Percentiles rank a stretch among this genome's conserved stretches.
Evolutionary conservation across 441 rosid genomes (phyloP).

Genomic region (Eruca vesicaria): DNA sequence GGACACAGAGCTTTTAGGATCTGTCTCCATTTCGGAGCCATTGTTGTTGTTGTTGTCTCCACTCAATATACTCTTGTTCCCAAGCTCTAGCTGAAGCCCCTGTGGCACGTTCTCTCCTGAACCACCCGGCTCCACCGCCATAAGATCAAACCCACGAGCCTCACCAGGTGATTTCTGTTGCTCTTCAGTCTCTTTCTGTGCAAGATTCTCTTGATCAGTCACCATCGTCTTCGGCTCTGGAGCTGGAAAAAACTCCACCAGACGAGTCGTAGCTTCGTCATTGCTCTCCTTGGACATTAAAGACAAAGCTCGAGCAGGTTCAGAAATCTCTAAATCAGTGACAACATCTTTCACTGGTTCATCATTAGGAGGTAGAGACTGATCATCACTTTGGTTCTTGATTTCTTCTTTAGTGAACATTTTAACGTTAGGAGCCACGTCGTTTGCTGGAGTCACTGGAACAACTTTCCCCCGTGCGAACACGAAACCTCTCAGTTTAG

Average conservation of each 20-base stretch:
- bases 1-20: conserved; percentile 18
- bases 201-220: conserved; percentile 17
- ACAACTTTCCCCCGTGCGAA: conserved; percentile 52
- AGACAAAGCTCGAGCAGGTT: conserved; percentile 33
- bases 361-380: background rate
- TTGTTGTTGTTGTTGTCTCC: conserved; percentile 34
- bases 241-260: conserved; percentile 35
- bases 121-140: conserved; percentile 21
- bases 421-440: conserved; percentile 68
- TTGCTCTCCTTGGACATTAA: conserved; percentile 19
- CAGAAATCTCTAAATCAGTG: conserved; percentile 23
- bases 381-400: conserved; percentile 34
- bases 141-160: conserved; percentile 38
- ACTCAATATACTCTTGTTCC: conserved; percentile 21
- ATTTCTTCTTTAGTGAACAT: conserved; percentile 55
- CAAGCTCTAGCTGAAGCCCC: conserved; percentile 36
- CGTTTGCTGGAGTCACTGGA: conserved; percentile 61
- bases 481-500: conserved; percentile 62
- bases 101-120: conserved; percentile 27
- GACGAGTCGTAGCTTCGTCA: conserved; percentile 20
- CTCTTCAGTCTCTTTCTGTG: conserved; percentile 16
- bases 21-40: conserved; percentile 8
- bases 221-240: conserved; percentile 13
- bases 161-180: conserved; percentile 21
- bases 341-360: conserved; percentile 24